Percentiles rank a stretch among this genome's conserved stretches.
Evolutionary conservation across 2,329 filamentous ascomycete genomes (phyloP).

Genomic region (Fusarium tuaranense): DNA sequence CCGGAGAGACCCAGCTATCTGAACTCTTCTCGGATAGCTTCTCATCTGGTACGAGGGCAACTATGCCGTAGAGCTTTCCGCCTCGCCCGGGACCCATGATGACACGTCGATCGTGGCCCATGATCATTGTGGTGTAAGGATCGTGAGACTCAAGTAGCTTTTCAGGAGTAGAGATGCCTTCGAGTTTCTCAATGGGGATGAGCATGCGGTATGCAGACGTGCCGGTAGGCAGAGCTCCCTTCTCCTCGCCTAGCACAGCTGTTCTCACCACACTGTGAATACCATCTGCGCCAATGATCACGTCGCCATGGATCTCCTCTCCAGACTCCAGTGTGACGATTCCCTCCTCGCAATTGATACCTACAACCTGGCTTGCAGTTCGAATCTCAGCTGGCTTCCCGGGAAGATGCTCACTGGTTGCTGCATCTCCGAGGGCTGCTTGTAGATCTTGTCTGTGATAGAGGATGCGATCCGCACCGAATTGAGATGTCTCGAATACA

Average conservation of each 20-base stretch:
- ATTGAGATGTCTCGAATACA: conserved; percentile 26
- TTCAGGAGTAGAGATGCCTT: conserved; percentile 8
- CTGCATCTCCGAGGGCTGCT: conserved; percentile 26
- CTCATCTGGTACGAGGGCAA: conserved; percentile 35
- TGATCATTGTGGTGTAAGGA: conserved; percentile 36
- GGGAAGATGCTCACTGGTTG: conserved; percentile 7
- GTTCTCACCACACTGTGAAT: conserved; percentile 37
- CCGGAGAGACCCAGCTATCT: conserved; percentile 38
- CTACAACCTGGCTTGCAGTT: conserved; percentile 26
- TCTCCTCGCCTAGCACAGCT: conserved; percentile 28
- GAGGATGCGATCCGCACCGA: conserved; percentile 35
- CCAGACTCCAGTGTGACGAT: conserved; percentile 30
- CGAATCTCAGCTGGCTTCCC: conserved; percentile 30
- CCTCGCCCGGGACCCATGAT: conserved; percentile 38
- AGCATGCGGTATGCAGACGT: conserved; percentile 40
- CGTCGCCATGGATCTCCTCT: conserved; percentile 27
- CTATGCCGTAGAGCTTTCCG: conserved; percentile 34
- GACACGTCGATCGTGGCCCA: conserved; percentile 36
- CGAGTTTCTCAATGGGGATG: conserved; percentile 29
- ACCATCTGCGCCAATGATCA: conserved; percentile 39
- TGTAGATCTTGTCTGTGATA: conserved; percentile 39
- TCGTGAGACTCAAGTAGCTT: conserved; percentile 20
- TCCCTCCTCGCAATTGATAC: conserved; percentile 29
- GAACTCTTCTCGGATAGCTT: conserved; percentile 30
- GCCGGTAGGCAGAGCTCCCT: conserved; percentile 27